These are phyloP conservation scores for Lizonia empirigonia DNA, from an alignment of 2,329 filamentous ascomycete species.

Conservation along the genomic window DNA sequence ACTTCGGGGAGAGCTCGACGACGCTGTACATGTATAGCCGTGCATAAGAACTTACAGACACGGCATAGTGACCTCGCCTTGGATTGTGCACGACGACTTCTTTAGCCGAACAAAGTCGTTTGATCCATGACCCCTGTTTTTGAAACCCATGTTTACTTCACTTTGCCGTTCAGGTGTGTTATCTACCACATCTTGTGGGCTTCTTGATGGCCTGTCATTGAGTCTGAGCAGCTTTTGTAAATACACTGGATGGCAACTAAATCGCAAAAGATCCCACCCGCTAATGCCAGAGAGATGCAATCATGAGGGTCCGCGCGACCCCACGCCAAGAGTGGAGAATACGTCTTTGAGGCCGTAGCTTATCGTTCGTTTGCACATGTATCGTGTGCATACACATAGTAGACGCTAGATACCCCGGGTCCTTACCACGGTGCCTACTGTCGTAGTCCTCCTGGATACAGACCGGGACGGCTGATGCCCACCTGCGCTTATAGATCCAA, in stretches of 20 bases:
- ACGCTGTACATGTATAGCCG: not conserved
- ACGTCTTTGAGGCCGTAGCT: not conserved
- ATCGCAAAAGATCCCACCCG: constrained; percentile 7
- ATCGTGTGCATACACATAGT: not conserved
- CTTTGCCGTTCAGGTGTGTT: not conserved
- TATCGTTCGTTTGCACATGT: constrained; percentile 20
- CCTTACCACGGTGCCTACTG: not conserved
- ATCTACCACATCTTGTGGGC: not conserved
- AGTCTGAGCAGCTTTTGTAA: constrained; percentile 8
- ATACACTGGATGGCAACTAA: constrained; percentile 1
- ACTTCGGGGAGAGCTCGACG: constrained; percentile 4
- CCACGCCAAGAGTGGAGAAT: constrained; percentile 8
- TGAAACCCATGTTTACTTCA: too few relatives aligned
- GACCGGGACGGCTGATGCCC: not conserved
- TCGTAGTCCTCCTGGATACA: not conserved
- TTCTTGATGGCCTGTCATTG: constrained; percentile 2
- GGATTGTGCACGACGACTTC: too few relatives aligned
- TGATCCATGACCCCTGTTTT: too few relatives aligned
- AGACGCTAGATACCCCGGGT: not conserved
- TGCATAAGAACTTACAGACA: too few relatives aligned
- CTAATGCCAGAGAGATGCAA: constrained; percentile 19
- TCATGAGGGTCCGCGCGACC: not conserved
- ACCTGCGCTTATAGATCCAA: constrained; percentile 13
- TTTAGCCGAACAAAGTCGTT: too few relatives aligned
- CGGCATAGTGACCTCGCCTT: too few relatives aligned